A percentile compares a stretch with the other conserved stretches of the same genome.
Evolutionary conservation across 768 basidiomycete genomes (phyloP).

Genomic region (Tulasnella sp.): DNA sequence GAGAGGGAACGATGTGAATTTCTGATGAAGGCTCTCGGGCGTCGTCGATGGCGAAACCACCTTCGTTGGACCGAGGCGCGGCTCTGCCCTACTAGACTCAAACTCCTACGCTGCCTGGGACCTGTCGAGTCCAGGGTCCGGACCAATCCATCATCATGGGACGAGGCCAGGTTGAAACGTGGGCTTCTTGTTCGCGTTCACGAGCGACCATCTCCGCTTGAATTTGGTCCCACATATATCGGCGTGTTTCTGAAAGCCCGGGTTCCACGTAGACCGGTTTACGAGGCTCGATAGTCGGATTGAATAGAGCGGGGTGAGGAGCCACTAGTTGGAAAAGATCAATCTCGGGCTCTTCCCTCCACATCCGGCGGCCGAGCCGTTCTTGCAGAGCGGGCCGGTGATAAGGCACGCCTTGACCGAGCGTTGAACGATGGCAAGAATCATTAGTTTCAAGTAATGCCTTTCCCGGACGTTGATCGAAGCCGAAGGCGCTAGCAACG

Average conservation of each 20-base stretch:
- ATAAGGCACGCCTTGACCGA: background rate
- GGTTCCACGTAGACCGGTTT: background rate
- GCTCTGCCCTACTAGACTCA: background rate
- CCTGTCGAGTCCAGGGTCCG: background rate
- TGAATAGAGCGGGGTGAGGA: conserved; percentile 7
- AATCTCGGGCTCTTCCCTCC: background rate
- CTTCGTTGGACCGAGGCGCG: background rate
- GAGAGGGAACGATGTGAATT: background rate
- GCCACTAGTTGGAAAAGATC: background rate
- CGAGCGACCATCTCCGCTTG: conserved; percentile 15
- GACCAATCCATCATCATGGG: conserved; percentile 9
- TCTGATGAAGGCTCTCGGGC: background rate
- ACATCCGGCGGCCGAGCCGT: background rate
- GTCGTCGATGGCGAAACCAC: background rate
- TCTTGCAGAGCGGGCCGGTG: background rate
- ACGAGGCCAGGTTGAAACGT: background rate
- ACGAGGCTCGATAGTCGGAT: background rate
- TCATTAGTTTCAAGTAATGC: background rate
- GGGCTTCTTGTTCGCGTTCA: conserved; percentile 2
- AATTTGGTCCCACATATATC: conserved; percentile 9
- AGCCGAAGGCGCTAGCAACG: background rate
- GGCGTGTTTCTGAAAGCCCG: background rate
- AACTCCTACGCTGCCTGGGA: background rate
- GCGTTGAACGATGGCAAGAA: background rate
- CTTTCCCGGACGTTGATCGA: background rate